phyloP scores from a whole-genome alignment of 116 monocot species.

The Dioscorea cayenensis region DNA sequence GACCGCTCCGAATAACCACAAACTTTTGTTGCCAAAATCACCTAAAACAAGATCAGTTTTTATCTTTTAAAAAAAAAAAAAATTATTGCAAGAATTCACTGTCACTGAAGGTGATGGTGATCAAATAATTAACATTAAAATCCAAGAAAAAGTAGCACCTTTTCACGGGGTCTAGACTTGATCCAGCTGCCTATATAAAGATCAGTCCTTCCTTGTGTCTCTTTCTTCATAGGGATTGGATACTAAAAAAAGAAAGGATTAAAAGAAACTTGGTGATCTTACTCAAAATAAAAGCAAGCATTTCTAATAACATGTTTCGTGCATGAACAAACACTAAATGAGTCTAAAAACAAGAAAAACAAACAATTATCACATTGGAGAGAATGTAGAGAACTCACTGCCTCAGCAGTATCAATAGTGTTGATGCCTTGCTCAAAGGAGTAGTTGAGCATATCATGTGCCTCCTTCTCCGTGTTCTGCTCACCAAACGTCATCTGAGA shows the following conservation, averaged over 20 bases:
- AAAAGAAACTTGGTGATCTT: background rate
- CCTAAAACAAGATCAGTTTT: slow-evolving; percentile 18
- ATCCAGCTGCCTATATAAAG: slow-evolving; percentile 88
- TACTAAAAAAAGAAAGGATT: slow-evolving; percentile 36
- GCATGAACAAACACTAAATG: background rate
- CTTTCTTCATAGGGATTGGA: slow-evolving; percentile 76
- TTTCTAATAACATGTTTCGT: background rate
- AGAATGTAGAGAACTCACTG: slow-evolving; percentile 26
- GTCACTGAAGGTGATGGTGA: background rate
- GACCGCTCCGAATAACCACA: slow-evolving; percentile 75
- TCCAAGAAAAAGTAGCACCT: slow-evolving; percentile 35
- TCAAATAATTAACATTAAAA: background rate
- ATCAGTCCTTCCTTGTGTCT: slow-evolving; percentile 93
- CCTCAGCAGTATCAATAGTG: slow-evolving; percentile 69
- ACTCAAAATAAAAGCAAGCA: background rate
- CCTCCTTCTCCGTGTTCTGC: slow-evolving; percentile 94
- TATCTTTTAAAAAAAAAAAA: background rate
- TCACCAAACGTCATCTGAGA: slow-evolving; percentile 91
- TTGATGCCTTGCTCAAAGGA: slow-evolving; percentile 83
- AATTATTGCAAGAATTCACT: background rate
- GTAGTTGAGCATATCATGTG: slow-evolving; percentile 69
- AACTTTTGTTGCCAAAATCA: slow-evolving; percentile 93
- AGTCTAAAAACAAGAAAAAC: background rate
- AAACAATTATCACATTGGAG: background rate
- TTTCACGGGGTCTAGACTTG: slow-evolving; percentile 74